Percentiles rank a stretch among this genome's conserved stretches.
These are phyloP conservation scores for Leccinum disarticulatum DNA, from an alignment of 768 basidiomycete genomes.

Conservation along the genomic window DNA sequence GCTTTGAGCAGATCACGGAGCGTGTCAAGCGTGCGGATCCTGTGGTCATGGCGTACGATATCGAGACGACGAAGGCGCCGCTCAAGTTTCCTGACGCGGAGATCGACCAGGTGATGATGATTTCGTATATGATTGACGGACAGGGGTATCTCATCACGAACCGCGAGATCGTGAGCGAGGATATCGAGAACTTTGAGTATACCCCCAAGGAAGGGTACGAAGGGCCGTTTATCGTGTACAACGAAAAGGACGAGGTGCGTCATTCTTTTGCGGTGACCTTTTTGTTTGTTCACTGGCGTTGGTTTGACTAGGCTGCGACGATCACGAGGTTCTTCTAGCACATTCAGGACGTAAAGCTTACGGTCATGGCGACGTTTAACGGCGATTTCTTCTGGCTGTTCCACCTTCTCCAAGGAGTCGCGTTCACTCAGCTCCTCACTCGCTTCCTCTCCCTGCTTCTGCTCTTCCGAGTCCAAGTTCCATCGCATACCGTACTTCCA, in stretches of 20 bases:
- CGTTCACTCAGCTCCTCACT: too few species aligned
- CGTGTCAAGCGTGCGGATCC: conserved; percentile 98
- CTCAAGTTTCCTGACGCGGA: conserved; percentile 96
- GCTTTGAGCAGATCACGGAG: conserved; percentile 67
- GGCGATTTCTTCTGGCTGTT: conserved; percentile 77
- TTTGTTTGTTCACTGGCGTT: not conserved
- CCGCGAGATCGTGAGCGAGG: conserved; percentile 93
- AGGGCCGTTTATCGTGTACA: conserved; percentile 94
- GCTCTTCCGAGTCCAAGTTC: too few species aligned
- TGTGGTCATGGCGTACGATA: conserved; percentile 98
- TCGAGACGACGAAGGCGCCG: conserved; percentile 99
- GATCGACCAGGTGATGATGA: conserved; percentile 99
- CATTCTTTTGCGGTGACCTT: not conserved
- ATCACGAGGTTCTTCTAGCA: conserved; percentile 91
- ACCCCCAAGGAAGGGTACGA: conserved; percentile 98
- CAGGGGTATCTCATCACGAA: conserved; percentile 98
- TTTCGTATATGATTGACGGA: conserved; percentile 99
- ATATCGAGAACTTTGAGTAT: conserved; percentile 98
- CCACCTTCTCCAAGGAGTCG: too few species aligned
- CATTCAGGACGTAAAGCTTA: conserved; percentile 90
- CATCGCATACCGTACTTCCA: too few species aligned
- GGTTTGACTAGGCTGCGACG: conserved; percentile 59
- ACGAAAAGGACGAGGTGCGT: conserved; percentile 86
- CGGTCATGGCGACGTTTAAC: conserved; percentile 98
- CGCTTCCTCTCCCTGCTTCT: too few species aligned